These are phyloP conservation scores for Beauveria scarabaeidicola DNA, from an alignment of 2,329 filamentous ascomycete genomes.

Conservation along the genomic window DNA sequence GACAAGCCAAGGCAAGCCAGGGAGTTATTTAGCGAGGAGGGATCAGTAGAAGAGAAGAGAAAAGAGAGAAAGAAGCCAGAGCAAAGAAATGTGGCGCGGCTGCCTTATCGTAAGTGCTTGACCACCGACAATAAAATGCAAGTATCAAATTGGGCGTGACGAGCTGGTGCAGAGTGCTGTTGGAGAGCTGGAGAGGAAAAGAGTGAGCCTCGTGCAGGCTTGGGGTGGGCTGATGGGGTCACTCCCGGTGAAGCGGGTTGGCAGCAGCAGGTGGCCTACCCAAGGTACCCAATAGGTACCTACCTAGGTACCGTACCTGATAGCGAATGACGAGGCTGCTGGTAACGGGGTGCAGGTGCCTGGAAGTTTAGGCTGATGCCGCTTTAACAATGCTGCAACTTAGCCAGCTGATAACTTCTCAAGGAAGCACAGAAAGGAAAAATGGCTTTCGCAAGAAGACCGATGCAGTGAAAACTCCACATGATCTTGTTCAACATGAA, in stretches of 20 bases:
- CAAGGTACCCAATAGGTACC: no score
- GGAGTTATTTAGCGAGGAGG: neutral
- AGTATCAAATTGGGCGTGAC: constrained; percentile 5
- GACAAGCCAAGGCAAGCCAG: neutral
- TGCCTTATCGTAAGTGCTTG: constrained; percentile 4
- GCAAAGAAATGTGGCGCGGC: neutral
- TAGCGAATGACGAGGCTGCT: neutral
- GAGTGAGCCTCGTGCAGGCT: constrained; percentile 10
- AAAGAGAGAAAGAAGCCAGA: neutral
- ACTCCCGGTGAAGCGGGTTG: neutral
- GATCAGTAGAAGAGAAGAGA: neutral
- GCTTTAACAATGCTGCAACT: no score
- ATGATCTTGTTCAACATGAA: no score
- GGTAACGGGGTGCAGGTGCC: neutral
- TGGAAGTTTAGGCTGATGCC: no score
- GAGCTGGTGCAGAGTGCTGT: neutral
- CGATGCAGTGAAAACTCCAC: no score
- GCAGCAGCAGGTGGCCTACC: neutral
- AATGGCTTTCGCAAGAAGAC: no score
- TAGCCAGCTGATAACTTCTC: no score
- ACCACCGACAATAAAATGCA: neutral
- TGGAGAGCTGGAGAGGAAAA: constrained; percentile 4
- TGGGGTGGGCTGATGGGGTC: constrained; percentile 11
- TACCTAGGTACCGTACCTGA: no score
- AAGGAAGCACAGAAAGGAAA: no score